Conservation (phyloP, 2,329 filamentous ascomycete genomes). For the Clarireedia homoeocarpa region DNA sequence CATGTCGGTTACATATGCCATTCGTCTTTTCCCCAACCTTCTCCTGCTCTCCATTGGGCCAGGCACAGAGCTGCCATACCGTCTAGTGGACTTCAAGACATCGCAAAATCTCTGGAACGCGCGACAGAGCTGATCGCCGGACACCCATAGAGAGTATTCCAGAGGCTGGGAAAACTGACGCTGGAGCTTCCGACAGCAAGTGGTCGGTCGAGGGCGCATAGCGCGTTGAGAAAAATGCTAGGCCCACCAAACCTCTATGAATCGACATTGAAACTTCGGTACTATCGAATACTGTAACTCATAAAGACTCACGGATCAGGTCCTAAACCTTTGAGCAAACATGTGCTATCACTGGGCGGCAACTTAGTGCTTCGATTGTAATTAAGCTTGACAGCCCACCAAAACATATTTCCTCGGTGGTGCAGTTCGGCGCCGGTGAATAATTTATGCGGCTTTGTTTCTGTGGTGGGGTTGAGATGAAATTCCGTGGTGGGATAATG, state of each 20-base stretch:
- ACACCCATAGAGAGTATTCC: slow-evolving; percentile 47
- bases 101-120: slow-evolving; percentile 41
- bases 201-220: slow-evolving; percentile 41
- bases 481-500: background rate
- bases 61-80: slow-evolving; percentile 30
- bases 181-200: slow-evolving; percentile 43
- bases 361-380: too few species aligned
- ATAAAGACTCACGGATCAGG: background rate
- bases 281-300: background rate
- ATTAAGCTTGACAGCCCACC: too few species aligned
- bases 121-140: slow-evolving; percentile 45
- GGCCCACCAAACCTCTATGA: background rate
- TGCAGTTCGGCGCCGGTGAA: background rate
- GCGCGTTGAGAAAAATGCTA: slow-evolving; percentile 17
- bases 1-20: slow-evolving; percentile 24
- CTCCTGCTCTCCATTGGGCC: slow-evolving; percentile 29
- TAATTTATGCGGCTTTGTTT: background rate
- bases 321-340: background rate
- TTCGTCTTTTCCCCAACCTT: slow-evolving; percentile 28
- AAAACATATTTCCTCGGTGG: too few species aligned
- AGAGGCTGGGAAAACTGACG: slow-evolving; percentile 32
- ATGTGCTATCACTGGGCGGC: background rate
- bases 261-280: slow-evolving; percentile 10
- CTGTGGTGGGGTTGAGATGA: background rate
- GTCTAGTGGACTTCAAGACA: slow-evolving; percentile 24